Base-by-base conservation (phyloP, 345 rosid species). In the Ricinus communis region DNA sequence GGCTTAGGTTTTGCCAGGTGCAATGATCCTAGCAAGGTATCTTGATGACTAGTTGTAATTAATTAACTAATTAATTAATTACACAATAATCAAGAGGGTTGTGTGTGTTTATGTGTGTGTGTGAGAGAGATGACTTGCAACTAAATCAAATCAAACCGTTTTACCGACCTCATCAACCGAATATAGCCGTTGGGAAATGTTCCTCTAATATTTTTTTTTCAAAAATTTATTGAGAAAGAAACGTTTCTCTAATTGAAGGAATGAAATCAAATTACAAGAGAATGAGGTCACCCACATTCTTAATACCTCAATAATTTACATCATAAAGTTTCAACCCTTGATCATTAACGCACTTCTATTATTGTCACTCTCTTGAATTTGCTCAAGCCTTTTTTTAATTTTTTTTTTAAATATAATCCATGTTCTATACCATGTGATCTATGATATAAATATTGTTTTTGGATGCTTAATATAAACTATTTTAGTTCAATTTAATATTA, bases 1-100 rank as follows among this genome's bases (percentile, higher is more conserved):
- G 45, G 59, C 76, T 68, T 19, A 30, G 78, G 83, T 70, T 66
- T 66, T 30, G 79, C 79, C 80, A 82, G 86, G 83, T 82, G 88
- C 88, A 82, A 56, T 78, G 86, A 69, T 70, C 75, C 83, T 71
- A 68, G 36, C 80, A 62, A 43, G 79, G 62, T 24, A 70, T 72
- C 68, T 56, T 43, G 75, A 73, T 67, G 16, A 63, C 58, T 63
- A 64, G 36, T 2, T 0, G 13, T 8, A 38, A 21, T 16, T 40
- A 14, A n/a, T n/a, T n/a, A n/a, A n/a, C n/a, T n/a, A n/a, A n/a
- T n/a, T n/a, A n/a, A n/a, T n/a, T n/a, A n/a, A n/a, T n/a, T 5
- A 60, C 65, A n/a, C 30, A 67, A 18, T 54, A 67, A 55, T 53
- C 43, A 55, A 72, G n/a, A 19, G 2, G 0, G n/a, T n/a, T n/a